These are phyloP conservation scores for Aphanoascus verrucosus DNA, from an alignment of 2,329 filamentous ascomycete species.

Conservation along the genomic window DNA sequence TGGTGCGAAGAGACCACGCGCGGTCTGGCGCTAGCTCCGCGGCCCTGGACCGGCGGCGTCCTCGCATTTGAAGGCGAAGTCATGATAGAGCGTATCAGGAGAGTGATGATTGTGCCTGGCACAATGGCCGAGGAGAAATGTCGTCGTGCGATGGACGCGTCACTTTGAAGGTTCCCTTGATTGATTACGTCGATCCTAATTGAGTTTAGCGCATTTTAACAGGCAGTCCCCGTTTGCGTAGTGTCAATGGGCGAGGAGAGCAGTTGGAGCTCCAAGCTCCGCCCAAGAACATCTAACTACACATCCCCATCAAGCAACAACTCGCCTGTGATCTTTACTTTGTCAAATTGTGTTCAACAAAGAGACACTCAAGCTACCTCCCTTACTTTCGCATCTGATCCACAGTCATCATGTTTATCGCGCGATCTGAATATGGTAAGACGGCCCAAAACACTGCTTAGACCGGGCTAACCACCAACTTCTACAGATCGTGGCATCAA, in stretches of 20 bases:
- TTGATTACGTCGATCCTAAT: conserved; percentile 13
- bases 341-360: neutral
- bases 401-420: conserved; percentile 83
- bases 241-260: conserved; percentile 5
- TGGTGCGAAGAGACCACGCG: conserved; percentile 32
- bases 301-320: neutral
- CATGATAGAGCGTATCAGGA: conserved; percentile 20
- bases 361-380: neutral
- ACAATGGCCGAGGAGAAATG: neutral
- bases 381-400: conserved; percentile 27
- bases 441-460: conserved; percentile 19
- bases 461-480: conserved; percentile 14
- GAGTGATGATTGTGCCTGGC: conserved; percentile 3
- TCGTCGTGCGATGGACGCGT: neutral
- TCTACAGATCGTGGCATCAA: conserved; percentile 88
- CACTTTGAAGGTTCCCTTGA: neutral
- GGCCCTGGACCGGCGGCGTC: conserved; percentile 34
- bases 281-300: neutral
- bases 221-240: conserved; percentile 18
- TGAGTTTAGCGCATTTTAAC: conserved; percentile 19
- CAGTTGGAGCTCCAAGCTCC: conserved; percentile 11
- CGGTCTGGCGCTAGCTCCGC: conserved; percentile 30
- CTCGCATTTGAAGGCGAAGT: conserved; percentile 19
- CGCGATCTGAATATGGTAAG: conserved; percentile 98
- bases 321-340: neutral